phyloP scores from a whole-genome alignment of 179 eudicot species.

The Nepenthes alata region DNA sequence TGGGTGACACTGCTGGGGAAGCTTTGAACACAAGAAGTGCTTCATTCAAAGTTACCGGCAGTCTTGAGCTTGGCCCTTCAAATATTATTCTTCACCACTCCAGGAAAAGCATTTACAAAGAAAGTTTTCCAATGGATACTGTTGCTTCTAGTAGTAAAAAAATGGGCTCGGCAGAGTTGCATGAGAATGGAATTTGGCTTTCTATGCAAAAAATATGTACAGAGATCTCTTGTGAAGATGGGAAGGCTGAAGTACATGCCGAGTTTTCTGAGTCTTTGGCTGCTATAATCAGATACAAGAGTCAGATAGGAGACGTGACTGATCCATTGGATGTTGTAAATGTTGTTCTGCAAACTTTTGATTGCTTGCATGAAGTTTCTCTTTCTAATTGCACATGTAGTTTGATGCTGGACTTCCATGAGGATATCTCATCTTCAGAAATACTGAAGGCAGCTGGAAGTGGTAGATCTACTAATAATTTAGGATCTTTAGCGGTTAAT shows the following conservation, averaged over 20 bases:
- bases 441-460: conserved; percentile 16
- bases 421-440: conserved; percentile 17
- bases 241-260: conserved; percentile 28
- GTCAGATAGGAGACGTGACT: conserved; percentile 21
- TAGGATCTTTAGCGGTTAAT: conserved; percentile 7
- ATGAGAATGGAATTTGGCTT: conserved; percentile 44
- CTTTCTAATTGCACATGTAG: conserved; percentile 37
- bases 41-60: conserved; percentile 24
- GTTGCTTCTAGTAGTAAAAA: conserved; percentile 23
- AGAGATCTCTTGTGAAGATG: conserved; percentile 26
- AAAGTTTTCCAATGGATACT: conserved; percentile 11
- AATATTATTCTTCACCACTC: conserved; percentile 45
- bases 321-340: conserved; percentile 26
- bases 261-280: conserved; percentile 32
- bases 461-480: conserved; percentile 21
- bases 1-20: conserved; percentile 15
- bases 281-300: conserved; percentile 28
- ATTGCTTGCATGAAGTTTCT: conserved; percentile 53
- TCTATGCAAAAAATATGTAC: conserved; percentile 26
- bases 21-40: conserved; percentile 13
- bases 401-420: conserved; percentile 29
- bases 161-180: conserved; percentile 27
- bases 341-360: conserved; percentile 22
- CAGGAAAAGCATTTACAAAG: conserved; percentile 29
- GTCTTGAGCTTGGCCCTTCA: conserved; percentile 36